A percentile compares a stretch with the other conserved stretches of the same genome.
These are phyloP conservation scores for Sporothrix mexicana DNA, from an alignment of 2,329 filamentous ascomycete species.

Conservation along the genomic window DNA sequence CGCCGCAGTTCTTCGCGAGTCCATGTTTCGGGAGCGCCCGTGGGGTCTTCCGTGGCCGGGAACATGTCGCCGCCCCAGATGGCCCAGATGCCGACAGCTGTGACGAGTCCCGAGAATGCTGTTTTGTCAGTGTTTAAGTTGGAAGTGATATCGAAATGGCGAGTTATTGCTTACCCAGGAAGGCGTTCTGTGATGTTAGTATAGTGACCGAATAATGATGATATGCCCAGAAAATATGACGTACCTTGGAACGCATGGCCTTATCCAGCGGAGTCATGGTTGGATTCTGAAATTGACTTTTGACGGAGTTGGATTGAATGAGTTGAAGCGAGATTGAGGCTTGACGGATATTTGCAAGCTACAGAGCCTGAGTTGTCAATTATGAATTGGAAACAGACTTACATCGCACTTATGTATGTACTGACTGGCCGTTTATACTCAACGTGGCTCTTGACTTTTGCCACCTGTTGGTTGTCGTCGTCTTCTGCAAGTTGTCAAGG, in stretches of 20 bases:
- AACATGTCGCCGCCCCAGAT: constrained; percentile 90
- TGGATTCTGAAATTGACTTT: constrained; percentile 14
- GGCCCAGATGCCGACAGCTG: constrained; percentile 79
- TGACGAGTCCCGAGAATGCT: constrained; percentile 67
- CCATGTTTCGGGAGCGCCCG: constrained; percentile 73
- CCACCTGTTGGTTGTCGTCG: constrained; percentile 24
- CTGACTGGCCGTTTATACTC: neutral
- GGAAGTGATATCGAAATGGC: neutral
- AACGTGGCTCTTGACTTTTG: constrained; percentile 23
- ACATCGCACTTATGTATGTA: neutral
- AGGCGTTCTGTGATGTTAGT: constrained; percentile 61
- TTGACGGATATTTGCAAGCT: neutral
- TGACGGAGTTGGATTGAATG: neutral
- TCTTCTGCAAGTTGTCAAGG: constrained; percentile 4
- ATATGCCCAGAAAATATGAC: constrained; percentile 35
- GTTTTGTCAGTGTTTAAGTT: neutral
- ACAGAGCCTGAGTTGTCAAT: neutral
- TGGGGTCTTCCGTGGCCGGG: constrained; percentile 75
- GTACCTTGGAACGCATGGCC: constrained; percentile 72
- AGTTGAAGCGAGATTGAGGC: neutral
- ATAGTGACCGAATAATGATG: constrained; percentile 22
- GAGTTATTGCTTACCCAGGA: constrained; percentile 61
- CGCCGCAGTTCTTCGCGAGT: constrained; percentile 77
- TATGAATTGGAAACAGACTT: neutral
- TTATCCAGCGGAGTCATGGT: constrained; percentile 75